Conservation (phyloP, 164 flowering plant genomes). For the Santalum album region DNA sequence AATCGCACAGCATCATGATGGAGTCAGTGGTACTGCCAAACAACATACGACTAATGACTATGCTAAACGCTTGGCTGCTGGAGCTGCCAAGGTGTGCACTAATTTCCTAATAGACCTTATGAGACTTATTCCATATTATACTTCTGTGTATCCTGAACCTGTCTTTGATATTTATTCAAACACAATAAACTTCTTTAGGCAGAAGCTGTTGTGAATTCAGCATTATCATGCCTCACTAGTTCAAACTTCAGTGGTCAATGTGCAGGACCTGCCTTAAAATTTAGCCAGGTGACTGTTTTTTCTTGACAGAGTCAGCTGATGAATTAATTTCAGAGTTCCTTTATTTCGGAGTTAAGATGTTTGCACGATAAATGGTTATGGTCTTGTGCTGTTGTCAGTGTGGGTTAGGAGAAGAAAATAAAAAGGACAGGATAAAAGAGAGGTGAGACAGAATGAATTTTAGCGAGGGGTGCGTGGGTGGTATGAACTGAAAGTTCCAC, state of each 20-base stretch:
- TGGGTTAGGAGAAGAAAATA: conserved; percentile 53
- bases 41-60: conserved; percentile 89
- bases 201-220: conserved; percentile 47
- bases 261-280: conserved; percentile 17
- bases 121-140: background rate
- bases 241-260: conserved; percentile 32
- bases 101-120: no score
- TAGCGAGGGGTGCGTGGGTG: conserved; percentile 50
- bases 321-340: background rate
- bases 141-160: background rate
- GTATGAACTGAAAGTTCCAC: background rate
- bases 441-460: conserved; percentile 25
- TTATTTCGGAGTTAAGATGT: background rate
- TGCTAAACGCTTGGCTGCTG: conserved; percentile 68
- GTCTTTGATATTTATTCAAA: background rate
- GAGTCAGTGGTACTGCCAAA: conserved; percentile 78
- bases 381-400: background rate
- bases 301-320: no score
- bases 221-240: conserved; percentile 48
- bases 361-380: background rate
- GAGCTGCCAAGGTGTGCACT: conserved; percentile 54
- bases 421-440: conserved; percentile 26
- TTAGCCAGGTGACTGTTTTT: conserved; percentile 77
- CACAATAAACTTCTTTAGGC: conserved; percentile 32
- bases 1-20: conserved; percentile 89